Conservation (phyloP, 768 basidiomycete genomes). For the Cyclocybe aegerita region DNA sequence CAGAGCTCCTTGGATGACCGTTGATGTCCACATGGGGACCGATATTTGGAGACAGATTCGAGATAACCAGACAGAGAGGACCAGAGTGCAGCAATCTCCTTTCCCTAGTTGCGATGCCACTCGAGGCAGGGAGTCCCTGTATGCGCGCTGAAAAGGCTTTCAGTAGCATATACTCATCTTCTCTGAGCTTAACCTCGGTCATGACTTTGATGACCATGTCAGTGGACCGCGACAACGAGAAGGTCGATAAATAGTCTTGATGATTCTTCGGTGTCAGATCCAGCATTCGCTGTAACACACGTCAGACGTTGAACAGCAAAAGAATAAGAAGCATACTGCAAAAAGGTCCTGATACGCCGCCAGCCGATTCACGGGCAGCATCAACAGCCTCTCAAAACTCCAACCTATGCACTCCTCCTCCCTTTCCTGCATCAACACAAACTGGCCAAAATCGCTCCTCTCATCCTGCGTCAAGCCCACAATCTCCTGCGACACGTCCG, state of each 20-base stretch:
- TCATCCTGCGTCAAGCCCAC: conserved; percentile 46
- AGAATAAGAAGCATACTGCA: conserved; percentile 48
- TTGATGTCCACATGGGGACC: not conserved
- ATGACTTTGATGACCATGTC: conserved; percentile 75
- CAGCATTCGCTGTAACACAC: conserved; percentile 56
- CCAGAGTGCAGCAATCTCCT: conserved; percentile 76
- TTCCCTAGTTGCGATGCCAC: conserved; percentile 65
- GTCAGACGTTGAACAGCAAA: not conserved
- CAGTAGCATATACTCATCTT: conserved; percentile 82
- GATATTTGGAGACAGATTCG: conserved; percentile 15
- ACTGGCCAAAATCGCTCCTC: conserved; percentile 82
- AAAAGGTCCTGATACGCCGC: conserved; percentile 72
- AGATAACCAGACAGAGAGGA: conserved; percentile 44
- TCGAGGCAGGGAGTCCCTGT: conserved; percentile 52
- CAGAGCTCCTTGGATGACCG: not conserved
- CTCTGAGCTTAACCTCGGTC: conserved; percentile 81
- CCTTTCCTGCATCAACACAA: conserved; percentile 67
- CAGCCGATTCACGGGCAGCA: conserved; percentile 75
- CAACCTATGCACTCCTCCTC: conserved; percentile 56
- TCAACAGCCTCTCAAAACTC: conserved; percentile 64
- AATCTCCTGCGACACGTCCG: conserved; percentile 54
- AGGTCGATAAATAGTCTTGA: conserved; percentile 66
- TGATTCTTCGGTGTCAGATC: conserved; percentile 70
- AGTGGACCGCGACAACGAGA: conserved; percentile 64
- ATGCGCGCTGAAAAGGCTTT: conserved; percentile 61